Evolutionary conservation across 2,329 filamentous ascomycete genomes (phyloP), one percentile per base, ranked within the genome.

Genomic region (Juglanconis juglandina): DNA sequence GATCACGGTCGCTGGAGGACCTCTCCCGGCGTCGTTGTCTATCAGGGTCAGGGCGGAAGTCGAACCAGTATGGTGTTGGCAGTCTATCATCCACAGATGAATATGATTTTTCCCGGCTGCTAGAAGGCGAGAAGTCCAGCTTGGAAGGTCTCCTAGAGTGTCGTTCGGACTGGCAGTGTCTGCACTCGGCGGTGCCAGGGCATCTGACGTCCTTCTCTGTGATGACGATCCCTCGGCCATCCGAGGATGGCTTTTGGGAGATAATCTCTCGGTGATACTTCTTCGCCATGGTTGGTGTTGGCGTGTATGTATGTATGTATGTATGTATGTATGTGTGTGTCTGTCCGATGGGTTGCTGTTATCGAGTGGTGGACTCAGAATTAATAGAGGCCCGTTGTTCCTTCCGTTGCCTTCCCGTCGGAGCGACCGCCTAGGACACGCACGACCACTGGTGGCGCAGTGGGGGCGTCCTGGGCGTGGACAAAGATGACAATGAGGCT

Each of bases 401-500:
- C 17, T 52, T 37, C 51, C 13, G 35, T 32, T 32, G 32, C 35
- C 46, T 34, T 6, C 4, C 4, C 3, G 24, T 35, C 14, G 34
- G 37, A 52, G 30, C n/a, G 56, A 54, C 17, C 33, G 53, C 42
- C 37, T 53, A 56, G 11, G 37, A n/a, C 42, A 6, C 35, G 33
- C 39, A 52, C 34, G 47, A 39, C 39, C 46, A 53, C 37, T 41
- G 39, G 50, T 52, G 14, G 50, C 39, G 32, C 5, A 13, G 47
- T 37, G 49, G 41, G 46, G 53, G 51, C 48, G 53, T 56, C 34
- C 41, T 47, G 34, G 50, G 24, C 50, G 62, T 56, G 37, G 50
- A 62, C 44, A 59, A 64, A 65, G 49, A 57, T 59, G 50, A 65
- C 58, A 58, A 59, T 17, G 51, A 37, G 49, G 52, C 35, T 50